Conservation (phyloP, 2,329 filamentous ascomycete species). For the Pyrenophora teres region DNA sequence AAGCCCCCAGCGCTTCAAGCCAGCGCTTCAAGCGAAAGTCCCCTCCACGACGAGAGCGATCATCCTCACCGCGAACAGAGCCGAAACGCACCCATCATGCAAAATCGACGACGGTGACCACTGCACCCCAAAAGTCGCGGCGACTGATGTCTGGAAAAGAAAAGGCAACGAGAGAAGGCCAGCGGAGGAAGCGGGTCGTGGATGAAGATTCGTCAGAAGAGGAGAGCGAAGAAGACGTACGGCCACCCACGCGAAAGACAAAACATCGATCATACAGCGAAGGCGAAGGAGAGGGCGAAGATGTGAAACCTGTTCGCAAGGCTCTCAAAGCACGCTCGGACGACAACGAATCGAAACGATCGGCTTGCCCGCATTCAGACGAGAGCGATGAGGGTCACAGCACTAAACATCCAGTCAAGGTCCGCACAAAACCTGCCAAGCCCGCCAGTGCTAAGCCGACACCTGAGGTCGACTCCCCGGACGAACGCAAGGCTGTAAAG, state of each 20-base stretch:
- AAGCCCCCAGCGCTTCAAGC: conserved; percentile 32
- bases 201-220: conserved; percentile 44
- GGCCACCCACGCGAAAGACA: conserved; percentile 40
- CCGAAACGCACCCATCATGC: conserved; percentile 30
- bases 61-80: conserved; percentile 40
- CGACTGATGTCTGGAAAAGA: conserved; percentile 45
- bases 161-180: conserved; percentile 42
- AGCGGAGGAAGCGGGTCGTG: conserved; percentile 40
- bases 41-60: conserved; percentile 41
- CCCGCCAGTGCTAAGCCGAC: conserved; percentile 37
- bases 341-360: conserved; percentile 37
- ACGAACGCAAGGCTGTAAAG: conserved; percentile 40
- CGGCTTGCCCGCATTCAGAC: conserved; percentile 30
- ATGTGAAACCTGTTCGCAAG: conserved; percentile 41
- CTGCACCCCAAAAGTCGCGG: conserved; percentile 39
- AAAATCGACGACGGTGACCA: conserved; percentile 26
- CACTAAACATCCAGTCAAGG: conserved; percentile 32
- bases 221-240: conserved; percentile 46
- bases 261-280: conserved; percentile 44
- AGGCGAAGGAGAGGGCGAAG: conserved; percentile 25
- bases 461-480: conserved; percentile 42
- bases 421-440: conserved; percentile 34
- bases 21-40: conserved; percentile 41
- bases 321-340: conserved; percentile 37
- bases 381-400: conserved; percentile 39